Percentiles rank a stretch among this genome's conserved stretches.
phyloP scores from a whole-genome alignment of 495 filamentous ascomycete species.

The Hypomontagnella submonticulosa region DNA sequence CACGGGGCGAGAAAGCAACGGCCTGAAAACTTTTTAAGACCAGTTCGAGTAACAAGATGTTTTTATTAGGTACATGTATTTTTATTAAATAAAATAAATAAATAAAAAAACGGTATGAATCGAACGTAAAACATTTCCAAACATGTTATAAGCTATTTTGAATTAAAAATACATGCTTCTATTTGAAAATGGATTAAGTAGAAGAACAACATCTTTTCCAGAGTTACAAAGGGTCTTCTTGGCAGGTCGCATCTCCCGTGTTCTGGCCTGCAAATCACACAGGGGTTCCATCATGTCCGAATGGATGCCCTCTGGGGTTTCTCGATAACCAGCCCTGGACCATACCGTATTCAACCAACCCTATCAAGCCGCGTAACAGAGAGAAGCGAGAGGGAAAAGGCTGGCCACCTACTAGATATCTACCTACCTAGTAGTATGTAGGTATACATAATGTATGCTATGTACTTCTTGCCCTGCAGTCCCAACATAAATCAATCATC shows the following conservation, averaged over 20 bases:
- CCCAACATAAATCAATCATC: conserved; percentile 44
- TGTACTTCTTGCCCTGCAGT: conserved; percentile 35
- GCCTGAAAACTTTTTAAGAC: too few relatives aligned
- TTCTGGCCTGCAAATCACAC: conserved; percentile 40
- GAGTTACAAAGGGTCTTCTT: conserved; percentile 30
- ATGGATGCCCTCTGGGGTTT: conserved; percentile 27
- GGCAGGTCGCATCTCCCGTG: conserved; percentile 43
- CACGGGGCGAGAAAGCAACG: too few relatives aligned
- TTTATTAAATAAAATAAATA: too few relatives aligned
- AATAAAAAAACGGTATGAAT: too few relatives aligned
- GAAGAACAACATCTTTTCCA: not conserved
- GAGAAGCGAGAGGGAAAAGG: conserved; percentile 16
- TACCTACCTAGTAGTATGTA: too few relatives aligned
- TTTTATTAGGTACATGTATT: too few relatives aligned
- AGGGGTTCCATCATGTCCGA: conserved; percentile 34
- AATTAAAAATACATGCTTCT: too few relatives aligned
- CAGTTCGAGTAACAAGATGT: too few relatives aligned
- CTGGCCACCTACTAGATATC: conserved; percentile 43
- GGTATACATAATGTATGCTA: too few relatives aligned
- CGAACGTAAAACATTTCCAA: too few relatives aligned
- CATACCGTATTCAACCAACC: conserved; percentile 35
- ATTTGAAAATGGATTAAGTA: too few relatives aligned
- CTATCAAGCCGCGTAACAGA: conserved; percentile 46
- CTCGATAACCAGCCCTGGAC: conserved; percentile 36
- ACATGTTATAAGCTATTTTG: too few relatives aligned